Conservation (phyloP, 495 filamentous ascomycete species). For the Xylaria telfairii region DNA sequence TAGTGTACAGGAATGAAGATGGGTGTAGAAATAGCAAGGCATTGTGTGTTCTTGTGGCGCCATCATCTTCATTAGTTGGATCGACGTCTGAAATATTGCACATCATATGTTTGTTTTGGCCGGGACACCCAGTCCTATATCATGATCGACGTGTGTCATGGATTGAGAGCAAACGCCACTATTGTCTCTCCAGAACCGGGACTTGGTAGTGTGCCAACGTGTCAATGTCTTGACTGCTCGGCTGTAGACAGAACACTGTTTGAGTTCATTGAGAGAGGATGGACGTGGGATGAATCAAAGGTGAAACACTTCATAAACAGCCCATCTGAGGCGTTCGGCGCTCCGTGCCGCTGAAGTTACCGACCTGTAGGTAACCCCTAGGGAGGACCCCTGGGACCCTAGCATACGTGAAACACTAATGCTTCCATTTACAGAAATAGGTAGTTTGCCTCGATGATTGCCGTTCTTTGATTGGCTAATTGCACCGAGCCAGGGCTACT, state of each 20-base stretch:
- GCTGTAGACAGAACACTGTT: background rate
- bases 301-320: background rate
- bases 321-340: background rate
- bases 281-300: background rate
- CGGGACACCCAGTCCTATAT: background rate
- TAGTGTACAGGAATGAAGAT: background rate
- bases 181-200: background rate
- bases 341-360: background rate
- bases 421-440: conserved; percentile 20
- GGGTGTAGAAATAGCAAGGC: background rate
- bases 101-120: background rate
- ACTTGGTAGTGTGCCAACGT: too few species aligned
- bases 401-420: conserved; percentile 19
- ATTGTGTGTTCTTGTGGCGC: background rate
- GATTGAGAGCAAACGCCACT: background rate
- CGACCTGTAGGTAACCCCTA: background rate
- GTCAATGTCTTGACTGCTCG: conserved; percentile 1
- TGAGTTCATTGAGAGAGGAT: background rate
- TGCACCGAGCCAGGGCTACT: background rate
- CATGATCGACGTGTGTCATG: background rate
- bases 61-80: background rate
- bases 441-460: background rate
- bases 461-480: conserved; percentile 8
- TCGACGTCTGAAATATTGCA: background rate
- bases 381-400: background rate